A percentile compares a stretch with the other conserved stretches of the same genome.
phyloP scores from a whole-genome alignment of 768 basidiomycete species.

The Kwoniella heveanensis region DNA sequence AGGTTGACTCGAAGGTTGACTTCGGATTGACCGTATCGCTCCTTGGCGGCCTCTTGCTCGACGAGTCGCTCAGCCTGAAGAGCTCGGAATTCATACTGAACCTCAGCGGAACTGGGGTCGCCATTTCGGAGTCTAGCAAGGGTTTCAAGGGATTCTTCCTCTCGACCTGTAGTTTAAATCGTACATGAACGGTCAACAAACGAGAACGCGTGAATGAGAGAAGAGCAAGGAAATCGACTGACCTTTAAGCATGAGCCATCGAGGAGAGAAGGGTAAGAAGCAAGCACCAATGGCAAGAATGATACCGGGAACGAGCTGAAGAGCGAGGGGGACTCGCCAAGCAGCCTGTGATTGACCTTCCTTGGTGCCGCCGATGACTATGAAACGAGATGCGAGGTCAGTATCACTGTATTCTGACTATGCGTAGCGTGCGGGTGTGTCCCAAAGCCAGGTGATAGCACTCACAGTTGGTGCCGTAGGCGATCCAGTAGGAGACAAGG shows the following conservation, averaged over 20 bases:
- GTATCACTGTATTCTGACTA: too few species aligned
- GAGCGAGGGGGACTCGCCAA: conserved; percentile 73
- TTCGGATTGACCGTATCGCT: conserved; percentile 48
- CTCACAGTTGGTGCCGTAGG: conserved; percentile 65
- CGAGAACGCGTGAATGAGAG: too few species aligned
- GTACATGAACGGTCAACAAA: too few species aligned
- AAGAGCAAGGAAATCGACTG: conserved; percentile 2
- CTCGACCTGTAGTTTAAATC: conserved; percentile 60
- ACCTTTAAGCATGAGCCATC: conserved; percentile 66
- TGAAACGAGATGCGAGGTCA: not conserved
- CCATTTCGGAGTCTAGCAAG: conserved; percentile 66
- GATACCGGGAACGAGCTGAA: conserved; percentile 74
- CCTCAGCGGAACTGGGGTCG: conserved; percentile 65
- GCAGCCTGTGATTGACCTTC: conserved; percentile 66
- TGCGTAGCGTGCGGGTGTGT: too few species aligned
- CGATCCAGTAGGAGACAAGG: conserved; percentile 59
- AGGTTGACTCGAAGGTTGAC: conserved; percentile 66
- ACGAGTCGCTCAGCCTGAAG: conserved; percentile 71
- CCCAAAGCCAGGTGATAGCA: not conserved
- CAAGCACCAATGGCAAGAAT: conserved; percentile 70
- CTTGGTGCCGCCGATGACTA: conserved; percentile 56
- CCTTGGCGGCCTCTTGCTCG: conserved; percentile 70
- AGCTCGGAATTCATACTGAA: conserved; percentile 60
- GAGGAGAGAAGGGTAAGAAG: conserved; percentile 79
- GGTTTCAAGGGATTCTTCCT: conserved; percentile 71